phyloP scores from a whole-genome alignment of 2,329 filamentous ascomycete genomes.

The Fusarium keratoplasticum region DNA sequence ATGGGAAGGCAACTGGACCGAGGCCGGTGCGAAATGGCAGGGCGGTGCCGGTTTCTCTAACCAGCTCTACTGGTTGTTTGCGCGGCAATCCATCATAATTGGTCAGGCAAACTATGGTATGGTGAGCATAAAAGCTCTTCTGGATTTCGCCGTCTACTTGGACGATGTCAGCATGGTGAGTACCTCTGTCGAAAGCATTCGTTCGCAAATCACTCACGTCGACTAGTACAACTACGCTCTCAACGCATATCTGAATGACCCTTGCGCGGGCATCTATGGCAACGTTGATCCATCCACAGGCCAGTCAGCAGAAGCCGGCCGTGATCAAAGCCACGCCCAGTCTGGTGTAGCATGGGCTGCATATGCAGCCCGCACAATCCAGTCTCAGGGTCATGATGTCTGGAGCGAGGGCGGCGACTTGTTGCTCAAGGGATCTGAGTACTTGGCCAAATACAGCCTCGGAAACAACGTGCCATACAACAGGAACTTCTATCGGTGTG shows the following conservation, averaged over 20 bases:
- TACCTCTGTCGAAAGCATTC: not conserved
- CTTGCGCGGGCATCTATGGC: slow-evolving; percentile 49
- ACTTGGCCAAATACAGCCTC: slow-evolving; percentile 54
- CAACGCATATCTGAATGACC: slow-evolving; percentile 50
- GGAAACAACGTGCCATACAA: slow-evolving; percentile 50
- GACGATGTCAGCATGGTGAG: slow-evolving; percentile 51
- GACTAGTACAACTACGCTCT: slow-evolving; percentile 53
- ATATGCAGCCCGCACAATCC: slow-evolving; percentile 47
- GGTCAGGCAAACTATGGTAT: slow-evolving; percentile 58
- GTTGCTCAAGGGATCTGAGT: slow-evolving; percentile 51
- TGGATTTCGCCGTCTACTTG: slow-evolving; percentile 54
- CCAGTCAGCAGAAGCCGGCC: slow-evolving; percentile 51
- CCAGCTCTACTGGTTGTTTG: slow-evolving; percentile 40
- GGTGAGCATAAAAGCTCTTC: slow-evolving; percentile 52
- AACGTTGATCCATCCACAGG: slow-evolving; percentile 49
- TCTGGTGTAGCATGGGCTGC: slow-evolving; percentile 51
- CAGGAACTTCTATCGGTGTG: slow-evolving; percentile 51
- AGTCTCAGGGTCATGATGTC: slow-evolving; percentile 52
- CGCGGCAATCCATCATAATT: slow-evolving; percentile 51
- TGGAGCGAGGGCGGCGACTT: slow-evolving; percentile 48
- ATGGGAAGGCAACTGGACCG: slow-evolving; percentile 55
- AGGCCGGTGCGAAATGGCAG: slow-evolving; percentile 48
- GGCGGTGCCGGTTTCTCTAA: slow-evolving; percentile 53
- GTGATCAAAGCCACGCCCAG: slow-evolving; percentile 51
- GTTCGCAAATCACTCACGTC: not conserved